Evolutionary conservation across 305 asterid genomes (phyloP), one percentile per base, ranked within the genome.

Genomic region (Solanum aculeatissimum): DNA sequence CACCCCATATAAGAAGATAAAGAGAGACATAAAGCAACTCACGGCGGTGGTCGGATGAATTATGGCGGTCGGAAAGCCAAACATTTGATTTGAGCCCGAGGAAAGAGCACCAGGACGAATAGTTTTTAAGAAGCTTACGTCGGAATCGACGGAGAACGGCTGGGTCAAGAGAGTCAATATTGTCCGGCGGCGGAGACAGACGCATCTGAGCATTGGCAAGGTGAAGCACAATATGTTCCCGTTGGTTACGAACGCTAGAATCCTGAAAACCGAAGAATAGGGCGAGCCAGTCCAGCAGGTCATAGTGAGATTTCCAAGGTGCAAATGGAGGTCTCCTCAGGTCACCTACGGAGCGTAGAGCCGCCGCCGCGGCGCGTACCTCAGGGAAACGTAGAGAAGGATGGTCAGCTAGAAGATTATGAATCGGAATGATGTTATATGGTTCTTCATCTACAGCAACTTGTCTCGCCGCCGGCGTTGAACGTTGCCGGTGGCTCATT

Each of bases 1-100:
- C 99, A 60, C 99, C 99, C 99, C 99, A 97, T 25, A 95, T 91
- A 66, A 97, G 92, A 87, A 97, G 87, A 87, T 90, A 95, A 9
- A 97, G 92, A 3, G 97, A 90, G 1, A 95, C 98, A 49, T 97
- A 97, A 40, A 97, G 88, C 29, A 97, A 92, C 92, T 95, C 98
- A 85, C 98, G 91, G 88, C 90, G 92, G 49, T 94, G 95, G 23
- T 92, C 80, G 74, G 92, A 57, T 58, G 87, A 66, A 68, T 83
- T 90, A 43, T 85, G 88, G 19, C 94, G 89, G 84, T 91, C 94
- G 2, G 96, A 88, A 1, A 96, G 91, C 98, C 96, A 92, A 15
- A 97, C 90, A 35, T 92, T 94, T 19, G 98, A 91, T 89, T 88
- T 95, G 62, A 94, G 66, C 63, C 92, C 93, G 77, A 96, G 90